Conservation (phyloP, 345 rosid species). For the Streptanthus diversifolius region DNA sequence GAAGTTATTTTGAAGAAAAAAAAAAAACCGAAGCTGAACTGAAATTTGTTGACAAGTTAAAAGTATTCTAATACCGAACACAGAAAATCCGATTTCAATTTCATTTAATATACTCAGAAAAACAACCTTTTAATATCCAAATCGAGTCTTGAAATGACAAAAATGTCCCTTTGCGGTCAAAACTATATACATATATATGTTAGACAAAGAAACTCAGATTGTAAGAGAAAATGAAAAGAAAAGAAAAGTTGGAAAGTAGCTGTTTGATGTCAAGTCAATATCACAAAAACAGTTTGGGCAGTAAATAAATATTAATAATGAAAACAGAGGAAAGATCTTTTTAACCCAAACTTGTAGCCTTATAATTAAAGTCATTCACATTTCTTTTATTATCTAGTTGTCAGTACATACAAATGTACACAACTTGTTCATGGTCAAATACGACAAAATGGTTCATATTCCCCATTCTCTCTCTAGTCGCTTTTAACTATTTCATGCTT, state of each 20-base stretch:
- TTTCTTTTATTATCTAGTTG: not conserved
- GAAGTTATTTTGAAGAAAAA: too few relatives aligned
- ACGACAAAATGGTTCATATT: not conserved
- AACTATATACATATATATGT: not conserved
- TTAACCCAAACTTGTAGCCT: slow-evolving; percentile 11
- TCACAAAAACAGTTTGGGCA: slow-evolving; percentile 15
- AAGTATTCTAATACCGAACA: not conserved
- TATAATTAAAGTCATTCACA: slow-evolving; percentile 1
- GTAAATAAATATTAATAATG: not conserved
- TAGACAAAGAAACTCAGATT: not conserved
- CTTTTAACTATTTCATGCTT: too few relatives aligned
- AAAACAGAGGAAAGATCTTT: not conserved
- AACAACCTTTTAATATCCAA: too few relatives aligned
- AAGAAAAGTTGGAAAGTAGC: slow-evolving; percentile 8
- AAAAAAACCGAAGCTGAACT: too few relatives aligned
- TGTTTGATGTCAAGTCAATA: slow-evolving; percentile 26
- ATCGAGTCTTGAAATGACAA: not conserved
- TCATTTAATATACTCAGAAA: too few relatives aligned
- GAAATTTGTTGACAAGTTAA: not conserved
- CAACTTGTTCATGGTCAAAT: not conserved
- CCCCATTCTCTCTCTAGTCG: not conserved
- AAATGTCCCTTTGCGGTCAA: not conserved
- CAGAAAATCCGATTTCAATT: too few relatives aligned
- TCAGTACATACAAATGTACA: not conserved
- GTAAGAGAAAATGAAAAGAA: not conserved